Evolutionary conservation across 148 eudicot genomes (phyloP), one percentile per base, ranked within the genome.

Genomic region (Nepenthes mirabilis): DNA sequence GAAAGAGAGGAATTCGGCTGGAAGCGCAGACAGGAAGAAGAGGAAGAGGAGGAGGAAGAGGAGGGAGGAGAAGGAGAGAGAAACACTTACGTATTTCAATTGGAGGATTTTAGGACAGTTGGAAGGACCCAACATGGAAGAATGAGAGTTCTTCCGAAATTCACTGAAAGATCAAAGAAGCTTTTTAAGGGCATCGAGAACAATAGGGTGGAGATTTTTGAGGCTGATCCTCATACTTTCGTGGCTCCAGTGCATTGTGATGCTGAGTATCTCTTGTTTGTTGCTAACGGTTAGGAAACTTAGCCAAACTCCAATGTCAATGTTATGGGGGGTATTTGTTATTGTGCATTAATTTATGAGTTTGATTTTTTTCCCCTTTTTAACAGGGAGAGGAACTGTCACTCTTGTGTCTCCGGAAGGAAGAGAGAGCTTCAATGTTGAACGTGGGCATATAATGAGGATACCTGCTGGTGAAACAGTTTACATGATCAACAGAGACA

Each of bases 151-250:
- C 83, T 91, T 33, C 76, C 70, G 53, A 81, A 70, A 9, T 91
- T 91, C 61, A 74, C 62, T 14, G 54, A 91, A 36, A 75, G 84
- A 14, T 83, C 95, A 2, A 64, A 72, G 34, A 64, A 70, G 34
- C 86, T 87, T 47, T 80, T 91, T 49, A 66, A 74, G 4, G 93
- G 96, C 23, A 83, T 91, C 56, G 80, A 83, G 67, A 85, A 88
- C 57, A 83, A 48, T 58, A 81, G 97, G 60, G 72, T 91, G 55
- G 52, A 70, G 13, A 62, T 91, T 48, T 75, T 85, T 48, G 90
- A 88, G 74, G 78, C 89, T 34, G 70, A 83, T 47, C 98, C 98
- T 53, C 87, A 75, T 48, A 86, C 96, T 48, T 86, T 93, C 52
- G 9, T 86, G 8, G 50, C 75, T 1, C 98, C 98, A 14, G 75